Base-by-base conservation (phyloP, 1,139 yeast genomes). In the Saccharomyces pastorianus region DNA sequence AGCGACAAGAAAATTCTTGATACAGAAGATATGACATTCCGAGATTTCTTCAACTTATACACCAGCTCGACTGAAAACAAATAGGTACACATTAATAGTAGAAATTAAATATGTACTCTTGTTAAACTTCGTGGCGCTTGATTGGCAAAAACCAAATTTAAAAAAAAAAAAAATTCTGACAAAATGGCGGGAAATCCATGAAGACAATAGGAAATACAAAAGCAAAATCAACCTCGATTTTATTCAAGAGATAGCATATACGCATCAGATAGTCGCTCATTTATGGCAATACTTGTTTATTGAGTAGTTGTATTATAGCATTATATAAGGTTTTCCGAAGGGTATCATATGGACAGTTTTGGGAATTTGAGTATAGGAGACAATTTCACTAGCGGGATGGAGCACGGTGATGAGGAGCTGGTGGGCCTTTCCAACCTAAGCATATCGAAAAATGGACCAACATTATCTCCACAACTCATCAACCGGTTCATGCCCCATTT, bases 391-490 rank as follows among this genome's bases (percentile, higher is more conserved):
- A 52, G 55, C 28, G 52, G 53, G 14, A 27, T 55, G 23, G 53
- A 50, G 23, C 42, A 34, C 11, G 42, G 8, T 34, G 63, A 59
- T 11, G 58, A 57, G 17, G 64, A 61, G 31, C 50, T 60, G 28
- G 32, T 58, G 13, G 59, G 62, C 4, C 59, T 61, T 9, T 60
- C 63, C 20, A 56, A 53, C 27, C 50, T 61, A 27, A 58, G 56
- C 46, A 59, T 61, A 32, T 55, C 58, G 29, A 64, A 61, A 14
- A 34, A 14, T 34, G 42, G 42, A 2, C 42, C 42, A 34, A 14
- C 23, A 7, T 14, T 34, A 14, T 48, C 57, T 14, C 58, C 48
- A 23, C 53, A 51, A n/a, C 31, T 56, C 7, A 54, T 54, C 38
- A 52, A 51, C 47, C 57, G 52, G 27, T 50, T 56, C 26, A 52